These are phyloP conservation scores for Nakazawaea sp. DNA, from an alignment of 805 yeast genomes.

Conservation along the genomic window DNA sequence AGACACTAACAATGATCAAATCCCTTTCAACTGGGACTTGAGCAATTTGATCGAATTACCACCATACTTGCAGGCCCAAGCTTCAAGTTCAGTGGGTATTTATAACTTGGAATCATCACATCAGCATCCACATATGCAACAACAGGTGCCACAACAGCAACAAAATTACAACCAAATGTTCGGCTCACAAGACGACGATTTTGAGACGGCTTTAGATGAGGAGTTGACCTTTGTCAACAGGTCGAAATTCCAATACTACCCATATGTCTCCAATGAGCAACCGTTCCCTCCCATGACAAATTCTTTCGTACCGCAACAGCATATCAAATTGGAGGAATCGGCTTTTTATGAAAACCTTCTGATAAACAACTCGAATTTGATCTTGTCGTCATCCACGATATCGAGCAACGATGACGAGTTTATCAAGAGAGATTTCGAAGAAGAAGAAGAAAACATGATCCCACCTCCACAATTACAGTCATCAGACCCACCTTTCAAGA, in stretches of 20 bases:
- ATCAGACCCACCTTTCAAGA: neutral
- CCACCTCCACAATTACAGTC: too few relatives aligned
- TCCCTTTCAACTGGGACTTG: conserved; percentile 11
- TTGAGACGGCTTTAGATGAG: conserved; percentile 11
- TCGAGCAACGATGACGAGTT: neutral
- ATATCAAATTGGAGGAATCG: conserved; percentile 1
- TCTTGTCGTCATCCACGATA: neutral
- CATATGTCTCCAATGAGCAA: conserved; percentile 1
- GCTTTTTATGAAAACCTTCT: conserved; percentile 5
- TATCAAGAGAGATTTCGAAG: neutral
- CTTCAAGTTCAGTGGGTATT: neutral
- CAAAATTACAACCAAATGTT: neutral
- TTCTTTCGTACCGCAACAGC: neutral
- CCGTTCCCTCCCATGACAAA: conserved; percentile 1
- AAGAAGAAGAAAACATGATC: neutral
- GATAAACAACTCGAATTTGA: neutral
- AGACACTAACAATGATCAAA: neutral
- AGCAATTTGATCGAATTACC: conserved; percentile 3
- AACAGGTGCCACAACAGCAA: neutral
- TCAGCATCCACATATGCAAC: neutral
- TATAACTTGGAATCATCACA: too few relatives aligned
- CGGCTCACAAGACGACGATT: neutral
- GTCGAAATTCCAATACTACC: neutral
- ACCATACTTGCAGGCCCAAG: neutral
- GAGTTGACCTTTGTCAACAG: conserved; percentile 11